Conservation (phyloP, 2,329 filamentous ascomycete genomes). For the Neonectria coccinea region DNA sequence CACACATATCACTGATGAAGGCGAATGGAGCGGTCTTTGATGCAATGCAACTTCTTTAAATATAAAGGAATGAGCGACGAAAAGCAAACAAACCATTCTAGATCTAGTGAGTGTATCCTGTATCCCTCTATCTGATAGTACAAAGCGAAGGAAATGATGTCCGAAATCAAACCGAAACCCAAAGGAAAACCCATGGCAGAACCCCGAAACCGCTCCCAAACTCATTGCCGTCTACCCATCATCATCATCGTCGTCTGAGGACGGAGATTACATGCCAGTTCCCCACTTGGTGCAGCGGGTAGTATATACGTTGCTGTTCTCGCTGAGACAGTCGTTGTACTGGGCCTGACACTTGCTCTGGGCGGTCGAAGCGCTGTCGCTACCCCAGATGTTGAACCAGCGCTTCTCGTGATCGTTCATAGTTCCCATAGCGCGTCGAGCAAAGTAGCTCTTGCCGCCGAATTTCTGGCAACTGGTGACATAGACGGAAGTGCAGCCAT, state of each 20-base stretch:
- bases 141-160: background rate
- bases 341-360: conserved; percentile 60
- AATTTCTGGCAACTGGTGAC: conserved; percentile 59
- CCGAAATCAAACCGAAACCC: background rate
- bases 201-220: background rate
- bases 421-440: conserved; percentile 43
- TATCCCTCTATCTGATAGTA: background rate
- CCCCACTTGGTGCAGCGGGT: conserved; percentile 57
- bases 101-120: background rate
- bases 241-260: background rate
- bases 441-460: conserved; percentile 43
- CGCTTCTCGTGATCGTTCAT: conserved; percentile 36
- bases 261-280: conserved; percentile 33
- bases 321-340: conserved; percentile 60
- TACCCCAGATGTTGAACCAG: conserved; percentile 45
- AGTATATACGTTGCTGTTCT: conserved; percentile 55
- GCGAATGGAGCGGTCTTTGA: background rate
- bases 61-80: background rate
- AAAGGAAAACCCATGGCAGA: background rate
- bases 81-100: background rate
- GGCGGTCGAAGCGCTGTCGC: conserved; percentile 49
- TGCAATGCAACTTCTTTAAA: background rate
- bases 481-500: conserved; percentile 61
- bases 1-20: background rate
- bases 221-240: background rate